These are phyloP conservation scores for Oenanthe javanica DNA, from an alignment of 140 eudicot species.

Conservation along the genomic window DNA sequence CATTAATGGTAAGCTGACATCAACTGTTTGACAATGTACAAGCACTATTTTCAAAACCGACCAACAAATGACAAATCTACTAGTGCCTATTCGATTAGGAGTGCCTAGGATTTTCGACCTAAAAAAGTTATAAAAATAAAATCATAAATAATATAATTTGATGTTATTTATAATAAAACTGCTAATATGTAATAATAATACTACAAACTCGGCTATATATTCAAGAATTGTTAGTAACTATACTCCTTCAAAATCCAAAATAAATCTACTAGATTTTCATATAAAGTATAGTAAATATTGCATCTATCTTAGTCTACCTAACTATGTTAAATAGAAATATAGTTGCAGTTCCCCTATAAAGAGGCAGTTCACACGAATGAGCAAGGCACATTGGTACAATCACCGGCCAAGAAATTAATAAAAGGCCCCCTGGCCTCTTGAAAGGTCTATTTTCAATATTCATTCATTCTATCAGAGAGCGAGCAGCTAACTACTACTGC, in stretches of 20 bases:
- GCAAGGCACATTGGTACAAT: neutral
- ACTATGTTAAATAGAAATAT: neutral
- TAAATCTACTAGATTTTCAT: too few species aligned
- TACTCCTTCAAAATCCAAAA: too few species aligned
- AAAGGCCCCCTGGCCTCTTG: neutral
- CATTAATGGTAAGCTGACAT: neutral
- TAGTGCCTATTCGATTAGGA: neutral
- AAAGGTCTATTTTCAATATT: slow-evolving; percentile 7
- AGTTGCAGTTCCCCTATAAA: neutral
- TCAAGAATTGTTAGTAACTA: too few species aligned
- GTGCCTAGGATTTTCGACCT: too few species aligned
- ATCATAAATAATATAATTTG: too few species aligned
- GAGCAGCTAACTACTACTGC: neutral
- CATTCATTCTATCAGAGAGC: neutral
- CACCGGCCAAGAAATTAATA: neutral
- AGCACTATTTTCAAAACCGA: neutral
- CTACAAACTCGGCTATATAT: too few species aligned
- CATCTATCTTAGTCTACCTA: too few species aligned
- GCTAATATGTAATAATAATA: too few species aligned
- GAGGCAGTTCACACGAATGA: neutral
- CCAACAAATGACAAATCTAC: neutral
- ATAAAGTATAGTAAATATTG: too few species aligned
- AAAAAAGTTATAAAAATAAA: too few species aligned
- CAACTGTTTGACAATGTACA: neutral
- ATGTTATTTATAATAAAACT: too few species aligned